Evolutionary conservation across 805 yeast species (phyloP), one percentile per base, ranked within the genome.

Genomic region (Wickerhamomyces alni): DNA sequence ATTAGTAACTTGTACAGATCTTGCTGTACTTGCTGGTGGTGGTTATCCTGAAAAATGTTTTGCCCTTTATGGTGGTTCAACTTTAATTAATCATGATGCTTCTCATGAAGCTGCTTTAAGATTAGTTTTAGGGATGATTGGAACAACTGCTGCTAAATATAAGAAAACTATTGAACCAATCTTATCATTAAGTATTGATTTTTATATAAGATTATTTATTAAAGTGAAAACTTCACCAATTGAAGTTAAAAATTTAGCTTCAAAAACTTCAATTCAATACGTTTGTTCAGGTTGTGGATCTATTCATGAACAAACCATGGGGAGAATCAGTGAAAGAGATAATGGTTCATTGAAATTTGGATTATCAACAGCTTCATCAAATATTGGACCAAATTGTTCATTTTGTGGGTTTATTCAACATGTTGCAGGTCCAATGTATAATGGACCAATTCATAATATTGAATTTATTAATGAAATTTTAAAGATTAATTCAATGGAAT

Each of bases 381-480:
- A 39, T 16, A 43, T 80, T 2, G 76, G 80, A 10, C 62, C 72
- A 8, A 56, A 67, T 31, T 93, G 99, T 63, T 55, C 69, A 21
- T 80, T 70, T 58, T 93, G 99, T 65, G 80, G 74, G 1, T 71
- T 67, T 42, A 71, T 76, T 2, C 75, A 76, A 58, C 95, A 86
- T 57, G 58, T 93, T 27, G 88, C 91, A 8, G 99, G 99, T 4
- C 99, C 99, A 44, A 85, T 93, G 96, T 93, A 95, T 85, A 88
- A 80, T 10, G 95, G 88, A 0, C 67, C 72, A 7, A 61, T 93
- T 41, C 98, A 91, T 54, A 74, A 82, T 54, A 57, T 59, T 19
- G 76, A 72, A 16, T 93, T 91, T 52, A 68, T 91, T 32, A 68
- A 75, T 21, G 74, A 68, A 47, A 70, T 89, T 34, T 68, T 87